Percentiles rank a stretch among this genome's conserved stretches.
phyloP scores from a whole-genome alignment of 2,329 filamentous ascomycete genomes.

The Fusarium sp. region DNA sequence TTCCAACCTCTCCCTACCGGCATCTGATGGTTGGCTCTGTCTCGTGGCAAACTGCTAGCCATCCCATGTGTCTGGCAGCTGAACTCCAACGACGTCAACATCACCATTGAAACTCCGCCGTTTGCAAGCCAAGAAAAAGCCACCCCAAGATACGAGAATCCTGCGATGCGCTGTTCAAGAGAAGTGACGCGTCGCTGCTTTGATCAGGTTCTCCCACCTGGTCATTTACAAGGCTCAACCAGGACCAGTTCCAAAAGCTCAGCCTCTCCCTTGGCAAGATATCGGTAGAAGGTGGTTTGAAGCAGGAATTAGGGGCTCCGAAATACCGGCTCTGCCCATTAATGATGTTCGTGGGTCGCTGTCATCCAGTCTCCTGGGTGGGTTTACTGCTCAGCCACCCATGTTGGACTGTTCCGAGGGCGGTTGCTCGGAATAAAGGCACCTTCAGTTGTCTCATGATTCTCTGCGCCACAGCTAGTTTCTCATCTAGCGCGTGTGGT shows the following conservation, averaged over 20 bases:
- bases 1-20: background rate
- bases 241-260: background rate
- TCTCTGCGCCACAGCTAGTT: background rate
- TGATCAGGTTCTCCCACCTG: background rate
- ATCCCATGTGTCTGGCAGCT: background rate
- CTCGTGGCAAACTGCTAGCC: background rate
- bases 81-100: background rate
- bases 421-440: background rate
- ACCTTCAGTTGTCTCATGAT: background rate
- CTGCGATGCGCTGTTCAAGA: background rate
- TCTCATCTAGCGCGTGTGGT: background rate
- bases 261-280: slow-evolving; percentile 1
- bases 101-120: background rate
- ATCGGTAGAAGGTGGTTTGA: background rate
- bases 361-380: background rate
- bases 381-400: background rate
- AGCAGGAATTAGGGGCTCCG: background rate
- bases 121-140: background rate
- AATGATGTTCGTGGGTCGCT: background rate
- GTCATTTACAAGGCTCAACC: background rate
- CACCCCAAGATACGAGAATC: background rate
- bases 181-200: background rate
- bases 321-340: background rate
- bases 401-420: background rate
- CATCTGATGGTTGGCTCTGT: background rate